A percentile compares a stretch with the other conserved stretches of the same genome.
phyloP scores from a whole-genome alignment of 2,329 filamentous ascomycete genomes.

The Fusarium citri region DNA sequence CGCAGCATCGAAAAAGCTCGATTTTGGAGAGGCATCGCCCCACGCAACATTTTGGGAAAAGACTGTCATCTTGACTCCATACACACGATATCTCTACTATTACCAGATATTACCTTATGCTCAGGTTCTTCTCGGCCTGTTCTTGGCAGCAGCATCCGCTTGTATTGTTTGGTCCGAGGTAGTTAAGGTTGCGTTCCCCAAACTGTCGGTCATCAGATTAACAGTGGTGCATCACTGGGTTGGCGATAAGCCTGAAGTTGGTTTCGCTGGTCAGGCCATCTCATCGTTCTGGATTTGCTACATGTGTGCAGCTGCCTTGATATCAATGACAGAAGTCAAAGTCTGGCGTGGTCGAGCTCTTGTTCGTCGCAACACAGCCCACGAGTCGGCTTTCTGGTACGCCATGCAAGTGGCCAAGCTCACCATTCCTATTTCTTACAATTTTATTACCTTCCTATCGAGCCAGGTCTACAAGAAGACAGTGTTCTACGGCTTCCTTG shows the following conservation, averaged over 20 bases:
- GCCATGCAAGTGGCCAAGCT: slow-evolving; percentile 91
- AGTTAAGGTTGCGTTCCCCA: slow-evolving; percentile 82
- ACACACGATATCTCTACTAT: slow-evolving; percentile 82
- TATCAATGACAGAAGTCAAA: slow-evolving; percentile 89
- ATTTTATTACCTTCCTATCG: slow-evolving; percentile 92
- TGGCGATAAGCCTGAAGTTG: slow-evolving; percentile 78
- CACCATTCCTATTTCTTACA: slow-evolving; percentile 93
- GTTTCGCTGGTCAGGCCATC: slow-evolving; percentile 86
- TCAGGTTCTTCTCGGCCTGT: slow-evolving; percentile 71
- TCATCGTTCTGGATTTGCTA: slow-evolving; percentile 92
- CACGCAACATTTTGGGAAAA: slow-evolving; percentile 66
- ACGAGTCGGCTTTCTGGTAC: slow-evolving; percentile 96
- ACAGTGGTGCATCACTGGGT: slow-evolving; percentile 81
- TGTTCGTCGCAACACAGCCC: slow-evolving; percentile 89
- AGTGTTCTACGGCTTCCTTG: slow-evolving; percentile 88
- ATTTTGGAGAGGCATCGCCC: slow-evolving; percentile 73
- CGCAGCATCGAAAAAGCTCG: slow-evolving; percentile 80
- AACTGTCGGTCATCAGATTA: slow-evolving; percentile 75
- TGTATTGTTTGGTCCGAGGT: slow-evolving; percentile 95
- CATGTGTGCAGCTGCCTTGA: slow-evolving; percentile 92
- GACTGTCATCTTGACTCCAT: slow-evolving; percentile 77
- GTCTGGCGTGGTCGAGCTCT: slow-evolving; percentile 97
- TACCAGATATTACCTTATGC: slow-evolving; percentile 77
- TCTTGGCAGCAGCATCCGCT: slow-evolving; percentile 80
- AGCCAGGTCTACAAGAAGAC: slow-evolving; percentile 78